Percentiles rank a stretch among this genome's conserved stretches.
phyloP scores from a whole-genome alignment of 306 rosid species.

The Delonix regia region DNA sequence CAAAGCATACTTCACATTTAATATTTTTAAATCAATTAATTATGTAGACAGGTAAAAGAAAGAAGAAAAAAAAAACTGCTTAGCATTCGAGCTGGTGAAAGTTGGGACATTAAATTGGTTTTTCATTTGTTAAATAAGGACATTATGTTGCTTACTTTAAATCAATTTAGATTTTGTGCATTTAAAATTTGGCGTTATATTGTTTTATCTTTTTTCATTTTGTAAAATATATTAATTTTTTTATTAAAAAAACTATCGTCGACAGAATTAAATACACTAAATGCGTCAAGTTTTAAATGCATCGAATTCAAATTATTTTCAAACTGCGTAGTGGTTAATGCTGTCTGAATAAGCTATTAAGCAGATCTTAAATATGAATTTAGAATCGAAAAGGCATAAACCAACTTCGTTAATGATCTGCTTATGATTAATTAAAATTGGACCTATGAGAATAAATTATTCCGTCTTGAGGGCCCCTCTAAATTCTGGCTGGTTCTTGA shows the following conservation, averaged over 20 bases:
- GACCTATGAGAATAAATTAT: slow-evolving; percentile 4
- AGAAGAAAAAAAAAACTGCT: too few species aligned
- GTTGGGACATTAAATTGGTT: background rate
- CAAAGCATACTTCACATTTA: background rate
- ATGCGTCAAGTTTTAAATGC: too few species aligned
- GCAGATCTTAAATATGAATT: slow-evolving; percentile 23
- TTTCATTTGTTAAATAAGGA: background rate
- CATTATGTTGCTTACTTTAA: slow-evolving; percentile 21
- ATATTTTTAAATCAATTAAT: background rate
- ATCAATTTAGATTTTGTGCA: too few species aligned
- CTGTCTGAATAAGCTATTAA: slow-evolving; percentile 34
- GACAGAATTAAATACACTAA: too few species aligned
- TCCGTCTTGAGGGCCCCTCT: slow-evolving; percentile 14
- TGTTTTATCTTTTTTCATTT: too few species aligned
- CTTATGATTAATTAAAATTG: slow-evolving; percentile 47
- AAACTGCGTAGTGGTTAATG: slow-evolving; percentile 40
- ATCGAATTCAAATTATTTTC: too few species aligned
- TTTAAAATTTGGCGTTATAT: too few species aligned
- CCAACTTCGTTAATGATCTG: slow-evolving; percentile 38
- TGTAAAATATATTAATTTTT: too few species aligned
- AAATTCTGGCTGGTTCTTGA: slow-evolving; percentile 15
- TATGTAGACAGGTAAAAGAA: background rate
- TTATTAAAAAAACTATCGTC: too few species aligned
- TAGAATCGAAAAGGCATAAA: slow-evolving; percentile 22
- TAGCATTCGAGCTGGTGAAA: background rate